A percentile compares a stretch with the other conserved stretches of the same genome.
These are phyloP conservation scores for Flaveria floridana DNA, from an alignment of 140 eudicot species.

Conservation along the genomic window DNA sequence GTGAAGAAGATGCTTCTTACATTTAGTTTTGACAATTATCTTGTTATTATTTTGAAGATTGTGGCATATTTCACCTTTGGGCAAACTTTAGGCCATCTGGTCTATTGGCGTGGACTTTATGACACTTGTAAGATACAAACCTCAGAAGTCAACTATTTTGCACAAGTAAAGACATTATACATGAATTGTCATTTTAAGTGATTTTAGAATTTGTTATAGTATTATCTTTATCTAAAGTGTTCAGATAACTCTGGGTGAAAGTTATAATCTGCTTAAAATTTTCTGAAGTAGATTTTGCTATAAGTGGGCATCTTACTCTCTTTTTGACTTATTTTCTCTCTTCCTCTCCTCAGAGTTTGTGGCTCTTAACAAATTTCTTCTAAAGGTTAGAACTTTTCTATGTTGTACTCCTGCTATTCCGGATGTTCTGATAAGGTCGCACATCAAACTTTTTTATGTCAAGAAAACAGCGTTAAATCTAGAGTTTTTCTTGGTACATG, in stretches of 20 bases:
- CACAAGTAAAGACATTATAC: neutral
- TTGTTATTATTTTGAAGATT: slow-evolving; percentile 2
- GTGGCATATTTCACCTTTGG: neutral
- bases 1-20: neutral
- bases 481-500: neutral
- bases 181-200: slow-evolving; percentile 2
- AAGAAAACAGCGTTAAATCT: neutral
- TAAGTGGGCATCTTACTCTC: slow-evolving; percentile 24
- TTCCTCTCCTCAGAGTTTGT: slow-evolving; percentile 61
- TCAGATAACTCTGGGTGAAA: neutral
- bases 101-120: neutral
- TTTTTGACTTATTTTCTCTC: slow-evolving; percentile 22
- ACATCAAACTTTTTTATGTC: neutral
- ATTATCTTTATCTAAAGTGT: neutral
- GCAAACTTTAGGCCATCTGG: neutral
- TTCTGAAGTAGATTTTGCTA: neutral
- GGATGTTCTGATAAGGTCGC: neutral
- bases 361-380: slow-evolving; percentile 76
- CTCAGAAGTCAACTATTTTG: neutral
- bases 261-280: slow-evolving; percentile 7
- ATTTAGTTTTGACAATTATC: neutral
- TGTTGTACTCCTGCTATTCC: slow-evolving; percentile 3
- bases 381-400: slow-evolving; percentile 64
- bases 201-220: slow-evolving; percentile 1
- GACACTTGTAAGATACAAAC: neutral